These are phyloP conservation scores for Lactarius hengduanensis DNA, from an alignment of 768 basidiomycete species.

Conservation along the genomic window DNA sequence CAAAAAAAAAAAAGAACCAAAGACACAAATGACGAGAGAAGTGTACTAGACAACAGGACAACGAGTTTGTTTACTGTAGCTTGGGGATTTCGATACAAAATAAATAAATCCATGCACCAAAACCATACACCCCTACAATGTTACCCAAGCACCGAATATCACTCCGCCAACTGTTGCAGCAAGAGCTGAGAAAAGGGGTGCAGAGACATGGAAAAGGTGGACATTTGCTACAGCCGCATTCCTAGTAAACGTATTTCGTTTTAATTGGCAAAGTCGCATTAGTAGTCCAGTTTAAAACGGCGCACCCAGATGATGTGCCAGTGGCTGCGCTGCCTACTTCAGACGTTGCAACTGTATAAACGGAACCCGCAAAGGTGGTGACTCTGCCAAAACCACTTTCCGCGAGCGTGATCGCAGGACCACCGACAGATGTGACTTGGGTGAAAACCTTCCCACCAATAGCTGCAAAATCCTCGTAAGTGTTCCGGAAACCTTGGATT, in stretches of 20 bases:
- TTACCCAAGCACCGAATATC: slow-evolving; percentile 24
- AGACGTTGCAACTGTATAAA: slow-evolving; percentile 26
- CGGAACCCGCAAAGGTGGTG: slow-evolving; percentile 27
- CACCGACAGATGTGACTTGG: slow-evolving; percentile 25
- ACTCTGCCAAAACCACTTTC: slow-evolving; percentile 21
- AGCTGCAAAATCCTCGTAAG: slow-evolving; percentile 4
- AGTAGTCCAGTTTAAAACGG: too few species aligned
- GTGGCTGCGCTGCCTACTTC: slow-evolving; percentile 4
- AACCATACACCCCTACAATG: slow-evolving; percentile 1
- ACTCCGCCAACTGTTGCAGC: slow-evolving; percentile 22
- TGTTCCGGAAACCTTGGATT: too few species aligned
- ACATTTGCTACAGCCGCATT: slow-evolving; percentile 14
- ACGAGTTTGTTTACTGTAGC: too few species aligned
- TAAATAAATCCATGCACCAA: slow-evolving; percentile 10
- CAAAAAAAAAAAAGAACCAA: too few species aligned
- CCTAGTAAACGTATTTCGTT: not conserved
- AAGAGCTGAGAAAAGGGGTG: slow-evolving; percentile 21
- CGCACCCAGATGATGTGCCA: slow-evolving; percentile 3
- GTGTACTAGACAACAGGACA: not conserved
- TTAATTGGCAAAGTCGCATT: not conserved
- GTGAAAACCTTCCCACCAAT: slow-evolving; percentile 24
- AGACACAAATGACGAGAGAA: too few species aligned
- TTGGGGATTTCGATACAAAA: too few species aligned
- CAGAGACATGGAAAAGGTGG: slow-evolving; percentile 1
- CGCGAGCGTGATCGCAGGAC: slow-evolving; percentile 26